Percentiles rank a stretch among this genome's conserved stretches.
These are phyloP conservation scores for Saccharomyces hybrid DNA, from an alignment of 1,139 yeast species.

Conservation along the genomic window DNA sequence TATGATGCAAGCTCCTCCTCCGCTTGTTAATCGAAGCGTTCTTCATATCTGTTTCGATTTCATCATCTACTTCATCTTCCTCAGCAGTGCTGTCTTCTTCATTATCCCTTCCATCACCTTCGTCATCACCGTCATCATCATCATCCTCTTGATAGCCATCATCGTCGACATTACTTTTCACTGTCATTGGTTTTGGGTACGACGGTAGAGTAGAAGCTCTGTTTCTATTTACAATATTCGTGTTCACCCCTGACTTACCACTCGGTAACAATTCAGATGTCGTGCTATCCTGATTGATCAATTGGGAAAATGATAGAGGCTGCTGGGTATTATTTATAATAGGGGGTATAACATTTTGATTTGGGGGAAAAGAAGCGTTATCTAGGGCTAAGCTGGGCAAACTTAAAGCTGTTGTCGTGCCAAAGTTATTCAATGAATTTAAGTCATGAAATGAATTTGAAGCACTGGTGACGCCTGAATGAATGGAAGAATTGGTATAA, in stretches of 20 bases:
- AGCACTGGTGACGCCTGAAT: conserved; percentile 3
- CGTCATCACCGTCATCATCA: conserved; percentile 21
- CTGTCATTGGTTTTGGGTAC: conserved; percentile 1
- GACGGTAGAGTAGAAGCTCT: neutral
- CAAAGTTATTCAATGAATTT: conserved; percentile 3
- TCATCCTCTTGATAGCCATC: conserved; percentile 30
- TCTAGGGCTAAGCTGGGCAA: neutral
- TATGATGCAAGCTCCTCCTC: neutral
- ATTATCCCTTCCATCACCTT: conserved; percentile 17
- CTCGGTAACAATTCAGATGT: neutral
- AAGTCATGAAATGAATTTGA: conserved; percentile 3
- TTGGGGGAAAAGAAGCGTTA: neutral
- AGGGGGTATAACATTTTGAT: neutral
- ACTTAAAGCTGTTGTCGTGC: neutral
- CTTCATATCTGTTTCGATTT: neutral
- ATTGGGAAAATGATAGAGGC: neutral
- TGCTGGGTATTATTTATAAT: neutral
- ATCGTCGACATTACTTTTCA: conserved; percentile 13
- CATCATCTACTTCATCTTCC: conserved; percentile 8
- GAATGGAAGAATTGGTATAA: neutral
- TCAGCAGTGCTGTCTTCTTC: conserved; percentile 9
- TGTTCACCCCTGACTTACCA: neutral
- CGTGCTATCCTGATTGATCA: neutral
- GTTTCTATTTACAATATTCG: neutral
- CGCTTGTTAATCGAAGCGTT: neutral